A percentile compares a stretch with the other conserved stretches of the same genome.
Evolutionary conservation across 257 asterid species (phyloP).

Genomic region (Solanum habrochaites): DNA sequence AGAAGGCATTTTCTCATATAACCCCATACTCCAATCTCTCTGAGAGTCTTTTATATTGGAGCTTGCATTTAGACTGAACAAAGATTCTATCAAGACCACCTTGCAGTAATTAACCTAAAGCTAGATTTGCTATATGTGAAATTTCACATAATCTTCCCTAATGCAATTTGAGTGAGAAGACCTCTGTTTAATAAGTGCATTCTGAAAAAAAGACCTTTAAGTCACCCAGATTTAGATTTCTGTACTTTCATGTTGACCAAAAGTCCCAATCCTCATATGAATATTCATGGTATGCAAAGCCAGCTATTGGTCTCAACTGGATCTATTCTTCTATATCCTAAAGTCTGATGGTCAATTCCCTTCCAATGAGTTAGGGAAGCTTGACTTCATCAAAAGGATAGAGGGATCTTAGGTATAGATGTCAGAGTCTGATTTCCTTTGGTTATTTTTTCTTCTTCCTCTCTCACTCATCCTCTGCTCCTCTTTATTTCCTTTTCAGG

Average conservation of each 20-base stretch:
- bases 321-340: background rate
- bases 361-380: background rate
- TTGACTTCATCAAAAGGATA: background rate
- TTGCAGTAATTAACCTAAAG: background rate
- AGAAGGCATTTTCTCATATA: background rate
- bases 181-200: background rate
- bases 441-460: background rate
- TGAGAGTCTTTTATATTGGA: background rate
- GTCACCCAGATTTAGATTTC: background rate
- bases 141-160: background rate
- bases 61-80: background rate
- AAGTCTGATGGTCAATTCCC: background rate
- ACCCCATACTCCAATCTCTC: background rate
- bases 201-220: background rate
- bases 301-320: background rate
- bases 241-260: background rate
- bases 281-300: background rate
- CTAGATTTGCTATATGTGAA: background rate
- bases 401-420: background rate
- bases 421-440: background rate
- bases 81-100: background rate
- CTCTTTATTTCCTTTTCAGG: conserved; percentile 26
- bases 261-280: background rate
- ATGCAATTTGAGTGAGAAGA: background rate
- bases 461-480: background rate